phyloP scores from a whole-genome alignment of 2,329 filamentous ascomycete genomes.

The Pseudogymnoascus sp. region DNA sequence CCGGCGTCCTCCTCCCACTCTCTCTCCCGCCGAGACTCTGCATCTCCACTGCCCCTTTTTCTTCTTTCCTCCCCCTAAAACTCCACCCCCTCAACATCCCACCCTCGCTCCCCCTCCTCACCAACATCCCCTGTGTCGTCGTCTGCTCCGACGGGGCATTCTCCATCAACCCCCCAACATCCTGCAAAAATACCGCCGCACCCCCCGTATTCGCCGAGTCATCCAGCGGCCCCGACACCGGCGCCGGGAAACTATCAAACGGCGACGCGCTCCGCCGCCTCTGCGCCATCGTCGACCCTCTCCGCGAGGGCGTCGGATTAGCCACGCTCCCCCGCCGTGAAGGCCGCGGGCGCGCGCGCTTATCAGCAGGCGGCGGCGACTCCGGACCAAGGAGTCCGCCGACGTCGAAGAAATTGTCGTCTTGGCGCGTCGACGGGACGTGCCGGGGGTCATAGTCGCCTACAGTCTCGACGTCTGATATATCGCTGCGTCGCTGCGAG shows the following conservation, averaged over 20 bases:
- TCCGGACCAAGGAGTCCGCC: slow-evolving; percentile 63
- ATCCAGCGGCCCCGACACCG: slow-evolving; percentile 12
- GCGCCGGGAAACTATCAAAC: neutral
- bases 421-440: slow-evolving; percentile 37
- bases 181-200: slow-evolving; percentile 30
- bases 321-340: slow-evolving; percentile 48
- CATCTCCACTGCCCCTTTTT: neutral
- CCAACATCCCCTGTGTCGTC: neutral
- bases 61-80: neutral
- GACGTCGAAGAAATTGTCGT: slow-evolving; percentile 75
- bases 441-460: slow-evolving; percentile 14
- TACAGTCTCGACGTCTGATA: slow-evolving; percentile 31
- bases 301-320: slow-evolving; percentile 31
- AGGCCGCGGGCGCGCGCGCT: slow-evolving; percentile 50
- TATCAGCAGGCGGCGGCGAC: slow-evolving; percentile 13
- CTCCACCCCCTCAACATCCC: neutral
- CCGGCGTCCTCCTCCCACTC: neutral
- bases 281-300: neutral
- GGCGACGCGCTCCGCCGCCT: neutral
- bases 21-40: neutral
- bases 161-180: slow-evolving; percentile 34
- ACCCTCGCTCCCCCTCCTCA: neutral
- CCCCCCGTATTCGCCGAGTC: slow-evolving; percentile 18
- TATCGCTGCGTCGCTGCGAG: slow-evolving; percentile 32
- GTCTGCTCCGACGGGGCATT: neutral